phyloP scores from a whole-genome alignment of 306 rosid species.

The Rosa chinensis region DNA sequence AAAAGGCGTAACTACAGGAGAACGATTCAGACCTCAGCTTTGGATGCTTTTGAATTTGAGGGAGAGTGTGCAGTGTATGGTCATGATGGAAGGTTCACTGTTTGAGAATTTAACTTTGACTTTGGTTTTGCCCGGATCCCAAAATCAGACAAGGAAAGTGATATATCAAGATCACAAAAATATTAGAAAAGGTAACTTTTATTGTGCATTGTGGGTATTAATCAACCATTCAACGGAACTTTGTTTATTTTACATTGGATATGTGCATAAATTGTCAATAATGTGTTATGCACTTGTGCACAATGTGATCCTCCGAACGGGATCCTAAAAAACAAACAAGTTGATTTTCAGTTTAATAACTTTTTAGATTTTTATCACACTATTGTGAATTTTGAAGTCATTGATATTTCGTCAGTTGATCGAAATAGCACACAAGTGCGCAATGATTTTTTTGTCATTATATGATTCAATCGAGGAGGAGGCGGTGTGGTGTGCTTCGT shows the following conservation, averaged over 20 bases:
- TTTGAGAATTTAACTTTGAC: slow-evolving; percentile 43
- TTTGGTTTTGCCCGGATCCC: slow-evolving; percentile 33
- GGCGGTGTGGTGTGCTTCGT: too few species aligned
- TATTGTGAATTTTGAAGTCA: background rate
- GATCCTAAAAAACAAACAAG: background rate
- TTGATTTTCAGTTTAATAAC: background rate
- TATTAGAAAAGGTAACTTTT: background rate
- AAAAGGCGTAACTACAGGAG: slow-evolving; percentile 30
- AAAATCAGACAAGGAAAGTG: slow-evolving; percentile 27
- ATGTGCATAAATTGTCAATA: background rate
- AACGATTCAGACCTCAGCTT: slow-evolving; percentile 30
- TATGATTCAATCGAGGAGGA: too few species aligned
- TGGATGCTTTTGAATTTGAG: slow-evolving; percentile 37
- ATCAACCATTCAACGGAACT: background rate
- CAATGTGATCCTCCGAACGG: background rate
- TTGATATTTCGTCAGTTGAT: background rate
- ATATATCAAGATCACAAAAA: background rate
- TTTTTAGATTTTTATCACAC: background rate
- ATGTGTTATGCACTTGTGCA: background rate
- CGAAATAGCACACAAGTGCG: too few species aligned
- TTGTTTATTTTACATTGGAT: background rate
- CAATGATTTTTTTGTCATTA: background rate
- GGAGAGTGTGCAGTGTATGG: slow-evolving; percentile 1
- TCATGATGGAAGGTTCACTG: background rate
- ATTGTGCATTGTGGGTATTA: background rate